These are phyloP conservation scores for Metschnikowia kofuensis DNA, from an alignment of 805 yeast genomes.

Conservation along the genomic window DNA sequence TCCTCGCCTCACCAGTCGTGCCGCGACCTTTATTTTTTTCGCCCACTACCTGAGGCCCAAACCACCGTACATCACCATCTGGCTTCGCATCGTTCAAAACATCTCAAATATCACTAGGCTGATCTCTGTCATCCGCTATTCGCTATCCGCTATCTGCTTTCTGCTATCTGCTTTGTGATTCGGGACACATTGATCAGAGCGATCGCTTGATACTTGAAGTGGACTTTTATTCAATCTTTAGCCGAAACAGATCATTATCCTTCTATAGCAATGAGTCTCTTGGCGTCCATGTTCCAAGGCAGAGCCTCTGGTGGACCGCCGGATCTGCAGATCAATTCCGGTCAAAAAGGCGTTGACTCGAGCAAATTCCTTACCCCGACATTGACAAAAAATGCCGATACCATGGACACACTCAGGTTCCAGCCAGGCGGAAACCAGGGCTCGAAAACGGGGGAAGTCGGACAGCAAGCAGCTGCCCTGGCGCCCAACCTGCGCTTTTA, in stretches of 20 bases:
- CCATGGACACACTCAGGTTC: slow-evolving; percentile 27
- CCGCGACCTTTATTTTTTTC: not conserved
- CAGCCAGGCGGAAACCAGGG: slow-evolving; percentile 19
- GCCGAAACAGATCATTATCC: too few species aligned
- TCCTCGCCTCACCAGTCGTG: not conserved
- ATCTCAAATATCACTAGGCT: not conserved
- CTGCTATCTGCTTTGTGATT: too few species aligned
- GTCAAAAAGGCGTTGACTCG: not conserved
- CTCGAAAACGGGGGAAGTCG: slow-evolving; percentile 14
- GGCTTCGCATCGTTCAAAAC: not conserved
- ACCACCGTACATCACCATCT: not conserved
- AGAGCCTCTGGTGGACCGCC: slow-evolving; percentile 5
- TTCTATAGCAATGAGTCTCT: slow-evolving; percentile 14
- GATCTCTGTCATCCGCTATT: too few species aligned
- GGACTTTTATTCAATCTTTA: not conserved
- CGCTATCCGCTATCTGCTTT: too few species aligned
- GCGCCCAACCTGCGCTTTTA: slow-evolving; percentile 27
- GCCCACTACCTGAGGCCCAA: not conserved
- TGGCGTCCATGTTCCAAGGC: slow-evolving; percentile 19
- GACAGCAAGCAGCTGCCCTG: slow-evolving; percentile 18
- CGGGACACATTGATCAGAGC: too few species aligned
- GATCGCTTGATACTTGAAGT: not conserved
- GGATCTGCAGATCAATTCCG: not conserved
- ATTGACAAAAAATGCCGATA: slow-evolving; percentile 25
- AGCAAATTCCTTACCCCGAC: slow-evolving; percentile 32